Evolutionary conservation across 2,329 filamentous ascomycete genomes (phyloP).

Genomic region (Orbilia blumenaviensis): DNA sequence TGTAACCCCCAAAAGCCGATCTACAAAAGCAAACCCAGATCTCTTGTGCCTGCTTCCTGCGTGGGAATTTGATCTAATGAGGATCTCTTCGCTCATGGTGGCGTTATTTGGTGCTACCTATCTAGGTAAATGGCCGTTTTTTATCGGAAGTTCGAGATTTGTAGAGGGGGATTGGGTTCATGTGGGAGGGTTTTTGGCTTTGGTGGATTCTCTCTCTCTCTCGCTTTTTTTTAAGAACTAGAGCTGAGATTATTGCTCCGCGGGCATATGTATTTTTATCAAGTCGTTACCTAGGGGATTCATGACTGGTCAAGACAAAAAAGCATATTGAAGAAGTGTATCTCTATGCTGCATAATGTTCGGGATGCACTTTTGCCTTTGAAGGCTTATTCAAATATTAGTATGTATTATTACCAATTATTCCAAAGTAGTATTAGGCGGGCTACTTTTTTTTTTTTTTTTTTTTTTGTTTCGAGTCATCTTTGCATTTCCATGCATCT

Average conservation of each 20-base stretch:
- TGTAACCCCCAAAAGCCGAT: not conserved
- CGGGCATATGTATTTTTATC: not conserved
- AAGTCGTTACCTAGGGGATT: not conserved
- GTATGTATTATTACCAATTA: too few species aligned
- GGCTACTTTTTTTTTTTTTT: not conserved
- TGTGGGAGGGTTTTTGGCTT: not conserved
- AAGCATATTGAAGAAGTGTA: not conserved
- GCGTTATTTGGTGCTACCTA: constrained; percentile 3
- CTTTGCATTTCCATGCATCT: not conserved
- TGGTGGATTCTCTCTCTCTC: too few species aligned
- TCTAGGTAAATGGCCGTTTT: constrained; percentile 16
- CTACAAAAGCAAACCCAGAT: constrained; percentile 3
- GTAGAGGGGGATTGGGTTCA: not conserved
- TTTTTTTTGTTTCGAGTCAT: not conserved
- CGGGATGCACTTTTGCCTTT: not conserved
- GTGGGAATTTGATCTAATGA: not conserved
- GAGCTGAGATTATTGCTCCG: not conserved
- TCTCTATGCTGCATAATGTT: not conserved
- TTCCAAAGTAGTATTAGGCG: not conserved
- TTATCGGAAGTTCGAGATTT: constrained; percentile 17
- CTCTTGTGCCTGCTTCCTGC: constrained; percentile 1
- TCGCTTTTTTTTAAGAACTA: too few species aligned
- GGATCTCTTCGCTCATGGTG: not conserved
- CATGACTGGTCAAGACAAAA: not conserved
- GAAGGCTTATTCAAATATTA: too few species aligned